Evolutionary conservation across 2,329 filamentous ascomycete genomes (phyloP), one percentile per base, ranked within the genome.

Genomic region (Botrytis hyacinthi): DNA sequence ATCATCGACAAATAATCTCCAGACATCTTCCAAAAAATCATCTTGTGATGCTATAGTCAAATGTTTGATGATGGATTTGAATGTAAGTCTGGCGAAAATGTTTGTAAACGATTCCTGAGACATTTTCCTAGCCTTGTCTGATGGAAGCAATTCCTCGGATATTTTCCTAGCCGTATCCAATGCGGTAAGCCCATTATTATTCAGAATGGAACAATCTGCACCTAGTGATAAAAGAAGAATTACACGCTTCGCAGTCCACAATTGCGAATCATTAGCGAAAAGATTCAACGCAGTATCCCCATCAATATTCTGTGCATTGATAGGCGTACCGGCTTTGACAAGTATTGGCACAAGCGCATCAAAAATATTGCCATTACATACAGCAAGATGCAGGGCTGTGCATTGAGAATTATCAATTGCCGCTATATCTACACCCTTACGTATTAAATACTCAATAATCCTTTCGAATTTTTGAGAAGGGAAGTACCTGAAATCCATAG

Each of bases 291-390:
- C 51, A 32, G 51, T 57, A 29, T 57, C n/a, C 1, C 51, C 51
- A 9, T 57, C 14, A 4, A 0, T 57, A 32, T 57, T 29, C 14
- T 57, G n/a, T 18, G 51, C 51, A 18, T 29, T 18, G 4, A 29
- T 57, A 57, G 51, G n/a, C 16, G 14, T 32, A 18, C 51, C 51
- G 7, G 6, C 6, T 29, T 57, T 7, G 48, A 54, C 22, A 54
- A 54, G 2, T 51, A 10, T 8, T 48, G 20, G 46, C 20, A 22
- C 0, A 3, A 48, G 20, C 3, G 12, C 0, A 51, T 16, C 1
- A 0, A n/a, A 6, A n/a, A 2, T 0, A 0, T 12, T 0, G 26
- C 0, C 4, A 51, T 12, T 3, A n/a, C 0, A 1, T 4, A 6
- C 22, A 51, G 48, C 22, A 51, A n/a, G 1, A 54, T 54, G 48